These are phyloP conservation scores for Arabis alpina DNA, from an alignment of 345 rosid genomes.

Conservation along the genomic window DNA sequence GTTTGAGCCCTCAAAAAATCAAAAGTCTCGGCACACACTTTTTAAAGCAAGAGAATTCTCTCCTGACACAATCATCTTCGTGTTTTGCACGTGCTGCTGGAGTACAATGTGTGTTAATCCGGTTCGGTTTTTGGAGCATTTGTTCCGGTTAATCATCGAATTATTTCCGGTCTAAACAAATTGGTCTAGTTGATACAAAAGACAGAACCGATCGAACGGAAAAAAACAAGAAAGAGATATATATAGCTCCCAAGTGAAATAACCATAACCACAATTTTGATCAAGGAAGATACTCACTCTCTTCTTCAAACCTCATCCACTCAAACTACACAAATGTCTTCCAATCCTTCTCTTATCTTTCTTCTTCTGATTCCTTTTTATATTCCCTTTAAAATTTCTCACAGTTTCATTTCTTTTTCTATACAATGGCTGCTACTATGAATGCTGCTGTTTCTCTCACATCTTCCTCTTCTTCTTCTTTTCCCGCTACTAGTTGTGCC, in stretches of 20 bases:
- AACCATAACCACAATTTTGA: conserved; percentile 45
- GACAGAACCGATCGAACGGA: too few relatives aligned
- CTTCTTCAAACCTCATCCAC: conserved; percentile 44
- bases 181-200: background rate
- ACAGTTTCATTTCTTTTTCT: conserved; percentile 13
- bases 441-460: conserved; percentile 86
- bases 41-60: background rate
- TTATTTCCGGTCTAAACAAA: background rate
- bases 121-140: background rate
- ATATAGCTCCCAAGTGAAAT: conserved; percentile 15
- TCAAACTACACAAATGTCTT: conserved; percentile 41
- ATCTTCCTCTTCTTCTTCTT: conserved; percentile 62
- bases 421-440: conserved; percentile 70
- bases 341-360: conserved; percentile 40
- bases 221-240: conserved; percentile 25
- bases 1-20: too few relatives aligned
- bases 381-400: conserved; percentile 11
- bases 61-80: background rate
- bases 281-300: conserved; percentile 38
- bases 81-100: background rate
- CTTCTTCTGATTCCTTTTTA: conserved; percentile 34
- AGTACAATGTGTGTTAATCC: background rate
- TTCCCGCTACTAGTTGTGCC: conserved; percentile 56
- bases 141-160: background rate
- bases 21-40: background rate